Percentiles rank a stretch among this genome's conserved stretches.
phyloP scores from a whole-genome alignment of 78 protist genomes.

The Bodo saltans region DNA sequence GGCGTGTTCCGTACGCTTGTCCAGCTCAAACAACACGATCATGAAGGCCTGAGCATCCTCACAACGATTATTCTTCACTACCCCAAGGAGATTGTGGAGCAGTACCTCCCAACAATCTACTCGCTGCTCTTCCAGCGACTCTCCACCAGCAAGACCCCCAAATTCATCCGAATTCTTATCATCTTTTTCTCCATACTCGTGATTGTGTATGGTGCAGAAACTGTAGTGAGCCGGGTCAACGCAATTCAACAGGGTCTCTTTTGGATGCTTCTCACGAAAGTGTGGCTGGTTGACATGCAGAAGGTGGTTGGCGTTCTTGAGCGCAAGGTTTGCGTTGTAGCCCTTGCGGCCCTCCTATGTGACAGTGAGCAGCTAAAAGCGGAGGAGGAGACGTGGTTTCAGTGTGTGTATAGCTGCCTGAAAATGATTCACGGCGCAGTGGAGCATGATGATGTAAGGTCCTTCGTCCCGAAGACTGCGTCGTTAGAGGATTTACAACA shows the following conservation, averaged over 20 bases:
- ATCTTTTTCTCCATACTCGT: neutral
- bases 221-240: neutral
- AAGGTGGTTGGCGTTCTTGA: neutral
- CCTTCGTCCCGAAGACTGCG: too few species aligned
- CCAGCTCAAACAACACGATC: neutral
- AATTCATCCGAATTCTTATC: neutral
- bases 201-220: neutral
- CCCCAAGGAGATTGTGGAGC: neutral
- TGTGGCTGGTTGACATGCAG: neutral
- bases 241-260: slow-evolving; percentile 7
- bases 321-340: neutral
- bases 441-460: too few species aligned
- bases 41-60: neutral
- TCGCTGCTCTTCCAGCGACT: neutral
- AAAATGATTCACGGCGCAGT: too few species aligned
- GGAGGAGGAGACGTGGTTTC: too few species aligned
- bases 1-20: neutral
- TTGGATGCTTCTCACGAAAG: neutral
- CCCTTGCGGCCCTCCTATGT: too few species aligned
- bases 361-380: too few species aligned
- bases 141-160: neutral
- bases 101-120: neutral
- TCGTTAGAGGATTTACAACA: too few species aligned
- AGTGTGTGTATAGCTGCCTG: too few species aligned
- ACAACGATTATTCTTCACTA: neutral